These are phyloP conservation scores for Coprinopsis strossmayeri DNA, from an alignment of 768 basidiomycete genomes.

Conservation along the genomic window DNA sequence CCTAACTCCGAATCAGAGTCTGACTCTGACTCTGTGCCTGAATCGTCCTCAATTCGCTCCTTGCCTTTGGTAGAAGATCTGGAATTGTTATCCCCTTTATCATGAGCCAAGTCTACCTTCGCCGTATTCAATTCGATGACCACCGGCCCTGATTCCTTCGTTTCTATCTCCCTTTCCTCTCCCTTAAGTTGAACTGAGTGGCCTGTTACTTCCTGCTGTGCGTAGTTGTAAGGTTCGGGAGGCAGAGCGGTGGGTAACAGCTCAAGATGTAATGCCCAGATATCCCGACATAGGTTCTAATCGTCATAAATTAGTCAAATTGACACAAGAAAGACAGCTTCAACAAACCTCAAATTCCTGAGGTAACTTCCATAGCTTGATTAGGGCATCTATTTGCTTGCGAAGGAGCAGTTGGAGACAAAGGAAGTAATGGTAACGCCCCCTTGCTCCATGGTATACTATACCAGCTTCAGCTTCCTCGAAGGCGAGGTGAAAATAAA, in stretches of 20 bases:
- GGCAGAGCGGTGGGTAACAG: constrained; percentile 54
- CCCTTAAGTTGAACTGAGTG: constrained; percentile 3
- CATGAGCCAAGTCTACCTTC: not conserved
- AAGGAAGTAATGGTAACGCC: constrained; percentile 75
- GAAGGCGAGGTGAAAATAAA: not conserved
- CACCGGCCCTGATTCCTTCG: not conserved
- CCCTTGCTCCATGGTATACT: constrained; percentile 85
- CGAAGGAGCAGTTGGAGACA: constrained; percentile 79
- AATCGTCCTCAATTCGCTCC: too few relatives aligned
- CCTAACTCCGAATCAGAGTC: constrained; percentile 10
- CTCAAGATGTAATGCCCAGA: constrained; percentile 75
- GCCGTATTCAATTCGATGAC: not conserved
- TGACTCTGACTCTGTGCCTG: constrained; percentile 8
- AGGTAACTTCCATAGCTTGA: constrained; percentile 62
- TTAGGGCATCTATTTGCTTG: constrained; percentile 63
- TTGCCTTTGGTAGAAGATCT: too few relatives aligned
- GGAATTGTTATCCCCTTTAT: not conserved
- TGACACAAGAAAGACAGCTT: not conserved
- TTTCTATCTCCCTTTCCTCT: not conserved
- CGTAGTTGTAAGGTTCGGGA: constrained; percentile 49
- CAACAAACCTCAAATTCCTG: constrained; percentile 68
- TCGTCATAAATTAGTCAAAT: not conserved
- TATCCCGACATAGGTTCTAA: constrained; percentile 70
- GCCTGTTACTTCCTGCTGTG: constrained; percentile 22
- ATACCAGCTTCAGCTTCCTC: not conserved